Evolutionary conservation across 2,329 filamentous ascomycete species (phyloP).

Genomic region (Claviceps maximensis): DNA sequence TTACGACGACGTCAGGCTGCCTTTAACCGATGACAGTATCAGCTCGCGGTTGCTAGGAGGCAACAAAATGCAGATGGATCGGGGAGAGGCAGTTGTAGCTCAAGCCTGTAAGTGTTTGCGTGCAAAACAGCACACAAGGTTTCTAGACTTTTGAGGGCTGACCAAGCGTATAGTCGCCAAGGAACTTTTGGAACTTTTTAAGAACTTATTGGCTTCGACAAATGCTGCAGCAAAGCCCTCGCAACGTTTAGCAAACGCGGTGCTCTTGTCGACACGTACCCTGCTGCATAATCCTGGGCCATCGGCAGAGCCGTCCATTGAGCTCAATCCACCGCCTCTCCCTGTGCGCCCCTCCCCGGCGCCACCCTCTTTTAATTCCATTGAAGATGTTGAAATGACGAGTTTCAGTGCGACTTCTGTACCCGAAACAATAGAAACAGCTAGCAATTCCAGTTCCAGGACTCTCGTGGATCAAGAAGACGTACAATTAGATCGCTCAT

Average conservation of each 20-base stretch:
- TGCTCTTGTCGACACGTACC: conserved; percentile 45
- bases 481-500: conserved; percentile 22
- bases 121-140: background rate
- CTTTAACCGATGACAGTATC: conserved; percentile 49
- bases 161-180: conserved; percentile 48
- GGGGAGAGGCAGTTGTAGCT: conserved; percentile 48
- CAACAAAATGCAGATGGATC: conserved; percentile 34
- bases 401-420: conserved; percentile 19
- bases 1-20: conserved; percentile 58
- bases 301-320: conserved; percentile 11
- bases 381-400: conserved; percentile 22
- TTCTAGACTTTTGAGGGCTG: conserved; percentile 20
- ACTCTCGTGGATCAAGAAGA: conserved; percentile 35
- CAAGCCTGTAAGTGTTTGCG: conserved; percentile 53
- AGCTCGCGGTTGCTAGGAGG: conserved; percentile 63
- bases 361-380: conserved; percentile 15
- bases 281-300: conserved; percentile 21
- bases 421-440: conserved; percentile 22
- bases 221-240: conserved; percentile 54
- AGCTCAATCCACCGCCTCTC: conserved; percentile 31
- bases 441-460: conserved; percentile 36
- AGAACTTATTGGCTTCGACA: conserved; percentile 51
- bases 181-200: conserved; percentile 59
- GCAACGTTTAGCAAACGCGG: conserved; percentile 66
- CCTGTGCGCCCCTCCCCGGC: conserved; percentile 33